Percentiles rank a stretch among this genome's conserved stretches.
phyloP scores from a whole-genome alignment of 2,329 filamentous ascomycete species.

The Coniochaeta ligniaria region DNA sequence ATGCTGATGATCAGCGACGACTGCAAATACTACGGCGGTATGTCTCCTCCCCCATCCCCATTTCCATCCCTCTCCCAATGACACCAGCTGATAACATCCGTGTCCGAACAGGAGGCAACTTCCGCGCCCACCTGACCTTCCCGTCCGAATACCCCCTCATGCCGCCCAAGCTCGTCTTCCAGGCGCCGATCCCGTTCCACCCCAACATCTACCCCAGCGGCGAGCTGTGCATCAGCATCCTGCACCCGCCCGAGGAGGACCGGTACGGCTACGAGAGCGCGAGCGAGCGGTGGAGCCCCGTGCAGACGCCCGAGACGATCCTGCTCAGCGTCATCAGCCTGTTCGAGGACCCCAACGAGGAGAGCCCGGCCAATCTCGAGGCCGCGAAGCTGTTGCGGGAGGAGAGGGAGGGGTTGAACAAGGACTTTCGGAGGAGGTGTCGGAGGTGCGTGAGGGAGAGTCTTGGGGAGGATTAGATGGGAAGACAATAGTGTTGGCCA shows the following conservation, averaged over 20 bases:
- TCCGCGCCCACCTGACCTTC: constrained; percentile 78
- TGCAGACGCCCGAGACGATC: constrained; percentile 93
- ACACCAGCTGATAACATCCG: not conserved
- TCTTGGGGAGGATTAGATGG: constrained; percentile 58
- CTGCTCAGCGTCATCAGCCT: constrained; percentile 87
- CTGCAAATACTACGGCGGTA: constrained; percentile 88
- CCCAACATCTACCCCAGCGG: constrained; percentile 89
- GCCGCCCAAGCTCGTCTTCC: constrained; percentile 84
- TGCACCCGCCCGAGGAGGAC: constrained; percentile 92
- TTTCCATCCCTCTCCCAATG: constrained; percentile 7
- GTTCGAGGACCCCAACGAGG: constrained; percentile 87
- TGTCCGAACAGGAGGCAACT: constrained; percentile 67
- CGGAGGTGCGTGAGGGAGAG: constrained; percentile 76
- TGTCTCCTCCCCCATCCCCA: constrained; percentile 15
- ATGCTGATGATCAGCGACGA: constrained; percentile 98
- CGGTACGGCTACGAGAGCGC: constrained; percentile 89
- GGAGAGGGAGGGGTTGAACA: constrained; percentile 52
- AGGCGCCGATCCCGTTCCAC: constrained; percentile 78
- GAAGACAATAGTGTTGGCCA: too few relatives aligned
- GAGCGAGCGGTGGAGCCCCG: constrained; percentile 86
- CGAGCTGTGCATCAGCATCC: constrained; percentile 91
- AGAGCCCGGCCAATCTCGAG: constrained; percentile 92
- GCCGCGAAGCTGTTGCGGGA: constrained; percentile 84
- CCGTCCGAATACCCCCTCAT: constrained; percentile 79
- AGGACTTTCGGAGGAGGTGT: constrained; percentile 73